Percentiles rank a stretch among this genome's conserved stretches.
phyloP scores from a whole-genome alignment of 495 filamentous ascomycete genomes.

The Xylaria curta region DNA sequence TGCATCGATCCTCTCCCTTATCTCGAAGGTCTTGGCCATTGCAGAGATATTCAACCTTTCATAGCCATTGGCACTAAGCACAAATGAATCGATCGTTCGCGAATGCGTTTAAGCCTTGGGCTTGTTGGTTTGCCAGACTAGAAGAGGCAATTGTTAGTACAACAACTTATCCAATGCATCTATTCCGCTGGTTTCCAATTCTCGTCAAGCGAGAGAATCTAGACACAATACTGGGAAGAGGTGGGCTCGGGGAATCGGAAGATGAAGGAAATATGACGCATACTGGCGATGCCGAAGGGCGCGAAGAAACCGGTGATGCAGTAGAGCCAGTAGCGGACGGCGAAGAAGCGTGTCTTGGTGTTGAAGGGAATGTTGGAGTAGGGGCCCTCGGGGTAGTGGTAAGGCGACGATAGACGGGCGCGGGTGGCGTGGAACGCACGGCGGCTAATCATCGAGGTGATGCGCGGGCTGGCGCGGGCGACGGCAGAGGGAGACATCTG shows the following conservation, averaged over 20 bases:
- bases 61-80: slow-evolving; percentile 3
- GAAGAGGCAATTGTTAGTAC: not conserved
- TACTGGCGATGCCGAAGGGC: slow-evolving; percentile 84
- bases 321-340: slow-evolving; percentile 80
- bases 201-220: not conserved
- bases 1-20: not conserved
- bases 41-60: not conserved
- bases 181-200: not conserved
- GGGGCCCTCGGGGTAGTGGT: slow-evolving; percentile 98
- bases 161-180: not conserved
- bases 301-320: slow-evolving; percentile 76
- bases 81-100: not conserved
- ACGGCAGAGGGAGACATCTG: slow-evolving; percentile 85
- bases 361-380: slow-evolving; percentile 96
- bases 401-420: slow-evolving; percentile 82
- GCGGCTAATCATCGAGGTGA: slow-evolving; percentile 74
- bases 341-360: slow-evolving; percentile 84
- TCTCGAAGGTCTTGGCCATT: not conserved
- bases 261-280: slow-evolving; percentile 49
- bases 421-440: slow-evolving; percentile 94
- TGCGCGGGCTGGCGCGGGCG: slow-evolving; percentile 64
- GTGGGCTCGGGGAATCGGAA: slow-evolving; percentile 12
- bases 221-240: not conserved
- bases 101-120: slow-evolving; percentile 48
- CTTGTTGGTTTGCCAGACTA: slow-evolving; percentile 90